phyloP scores from a whole-genome alignment of 2,329 filamentous ascomycete genomes.

The Pyrenochaeta sp. region DNA sequence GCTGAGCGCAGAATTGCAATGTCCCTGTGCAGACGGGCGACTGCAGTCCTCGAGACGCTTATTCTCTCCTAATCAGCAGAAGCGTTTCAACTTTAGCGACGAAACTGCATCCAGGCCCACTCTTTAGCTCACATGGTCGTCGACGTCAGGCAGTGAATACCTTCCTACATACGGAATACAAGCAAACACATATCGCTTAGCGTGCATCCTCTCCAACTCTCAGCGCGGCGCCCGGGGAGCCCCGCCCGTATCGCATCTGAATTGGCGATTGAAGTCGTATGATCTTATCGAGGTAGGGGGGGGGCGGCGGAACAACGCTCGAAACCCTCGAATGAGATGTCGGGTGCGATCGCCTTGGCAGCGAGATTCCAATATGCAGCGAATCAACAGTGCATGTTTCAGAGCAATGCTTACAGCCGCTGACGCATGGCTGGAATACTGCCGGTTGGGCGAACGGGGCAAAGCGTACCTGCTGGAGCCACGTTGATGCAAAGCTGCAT shows the following conservation, averaged over 20 bases:
- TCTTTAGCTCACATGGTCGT: background rate
- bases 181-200: background rate
- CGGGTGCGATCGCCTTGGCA: conserved; percentile 3
- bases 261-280: conserved; percentile 3
- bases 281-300: background rate
- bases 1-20: background rate
- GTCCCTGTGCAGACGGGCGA: conserved; percentile 1
- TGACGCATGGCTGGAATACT: conserved; percentile 36
- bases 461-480: conserved; percentile 27
- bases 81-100: conserved; percentile 17
- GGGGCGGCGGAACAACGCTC: conserved; percentile 2
- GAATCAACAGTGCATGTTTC: conserved; percentile 7
- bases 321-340: conserved; percentile 12
- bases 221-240: too few species aligned
- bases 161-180: too few species aligned
- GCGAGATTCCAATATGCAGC: background rate
- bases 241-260: background rate
- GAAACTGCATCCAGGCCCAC: conserved; percentile 1
- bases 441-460: conserved; percentile 33
- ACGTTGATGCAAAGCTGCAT: conserved; percentile 20
- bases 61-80: conserved; percentile 20
- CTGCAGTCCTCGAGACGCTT: conserved; percentile 17
- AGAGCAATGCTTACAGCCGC: conserved; percentile 16
- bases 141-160: too few species aligned
- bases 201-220: background rate